Percentiles rank a stretch among this genome's conserved stretches.
Conservation (phyloP, 371 early-diverging fungal genomes). For the Nematocida sp. region DNA sequence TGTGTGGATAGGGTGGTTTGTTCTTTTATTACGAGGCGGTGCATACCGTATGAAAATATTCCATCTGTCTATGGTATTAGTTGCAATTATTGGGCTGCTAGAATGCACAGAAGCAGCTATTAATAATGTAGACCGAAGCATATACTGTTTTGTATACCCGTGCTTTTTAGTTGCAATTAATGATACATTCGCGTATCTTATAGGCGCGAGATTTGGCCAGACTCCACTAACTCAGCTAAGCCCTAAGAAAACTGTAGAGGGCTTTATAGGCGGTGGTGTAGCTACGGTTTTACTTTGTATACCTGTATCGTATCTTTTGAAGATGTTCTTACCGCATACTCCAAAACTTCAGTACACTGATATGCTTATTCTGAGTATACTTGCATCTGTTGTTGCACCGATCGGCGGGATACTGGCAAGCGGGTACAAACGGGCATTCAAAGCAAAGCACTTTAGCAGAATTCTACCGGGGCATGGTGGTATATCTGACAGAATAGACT, state of each 20-base stretch:
- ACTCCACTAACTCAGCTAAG: conserved; percentile 86
- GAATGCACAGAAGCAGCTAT: conserved; percentile 84
- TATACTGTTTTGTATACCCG: conserved; percentile 88
- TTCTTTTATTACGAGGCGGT: conserved; percentile 81
- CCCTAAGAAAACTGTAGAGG: conserved; percentile 99
- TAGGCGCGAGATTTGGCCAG: conserved; percentile 85
- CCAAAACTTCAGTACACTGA: not conserved
- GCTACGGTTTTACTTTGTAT: conserved; percentile 77
- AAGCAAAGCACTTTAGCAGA: conserved; percentile 93
- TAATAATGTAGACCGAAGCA: conserved; percentile 89
- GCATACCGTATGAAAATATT: conserved; percentile 78
- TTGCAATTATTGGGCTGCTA: conserved; percentile 81
- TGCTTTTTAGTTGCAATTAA: conserved; percentile 86
- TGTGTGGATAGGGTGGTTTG: conserved; percentile 82
- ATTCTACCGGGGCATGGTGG: conserved; percentile 89
- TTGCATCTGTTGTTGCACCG: conserved; percentile 92
- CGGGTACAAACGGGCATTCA: conserved; percentile 88
- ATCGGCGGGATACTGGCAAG: conserved; percentile 98
- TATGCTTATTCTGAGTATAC: conserved; percentile 76
- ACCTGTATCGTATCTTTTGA: conserved; percentile 18
- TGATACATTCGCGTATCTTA: conserved; percentile 92
- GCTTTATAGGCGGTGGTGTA: conserved; percentile 87
- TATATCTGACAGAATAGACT: conserved; percentile 91
- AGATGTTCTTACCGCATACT: not conserved
- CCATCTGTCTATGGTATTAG: conserved; percentile 89